A percentile compares a stretch with the other conserved stretches of the same genome.
Conservation (phyloP, 2,329 filamentous ascomycete genomes). For the Fusarium ramigenum region DNA sequence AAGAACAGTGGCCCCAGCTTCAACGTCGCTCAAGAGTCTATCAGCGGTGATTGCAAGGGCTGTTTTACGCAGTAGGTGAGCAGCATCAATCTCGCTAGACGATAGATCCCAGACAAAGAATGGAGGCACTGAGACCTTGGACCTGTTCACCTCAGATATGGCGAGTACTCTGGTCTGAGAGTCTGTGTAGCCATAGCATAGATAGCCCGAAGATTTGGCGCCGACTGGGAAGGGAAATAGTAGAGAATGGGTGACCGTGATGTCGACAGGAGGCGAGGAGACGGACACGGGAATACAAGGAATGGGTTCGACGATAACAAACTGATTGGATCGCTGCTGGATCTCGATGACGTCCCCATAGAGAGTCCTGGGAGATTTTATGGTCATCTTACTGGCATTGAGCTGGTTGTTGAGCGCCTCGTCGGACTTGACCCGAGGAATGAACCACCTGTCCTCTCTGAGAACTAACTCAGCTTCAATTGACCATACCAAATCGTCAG, state of each 20-base stretch:
- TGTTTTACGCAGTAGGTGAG: neutral
- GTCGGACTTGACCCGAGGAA: neutral
- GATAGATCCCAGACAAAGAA: constrained; percentile 2
- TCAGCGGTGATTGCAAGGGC: neutral
- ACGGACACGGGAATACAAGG: neutral
- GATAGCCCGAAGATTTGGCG: neutral
- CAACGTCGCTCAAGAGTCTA: neutral
- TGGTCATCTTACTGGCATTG: neutral
- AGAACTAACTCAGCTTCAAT: neutral
- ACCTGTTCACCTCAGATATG: neutral
- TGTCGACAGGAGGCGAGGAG: neutral
- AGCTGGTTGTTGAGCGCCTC: neutral
- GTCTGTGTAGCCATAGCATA: neutral
- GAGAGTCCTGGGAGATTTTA: neutral
- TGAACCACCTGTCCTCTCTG: neutral
- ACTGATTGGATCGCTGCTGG: neutral
- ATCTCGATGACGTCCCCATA: neutral
- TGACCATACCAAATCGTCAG: neutral
- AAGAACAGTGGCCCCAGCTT: neutral
- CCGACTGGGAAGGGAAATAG: neutral
- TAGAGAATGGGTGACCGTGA: neutral
- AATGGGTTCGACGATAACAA: neutral
- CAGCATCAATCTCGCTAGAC: neutral
- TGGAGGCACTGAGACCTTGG: neutral
- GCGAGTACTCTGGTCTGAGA: neutral